These are phyloP conservation scores for Tolypocladium nubicola DNA, from an alignment of 2,329 filamentous ascomycete species.

Conservation along the genomic window DNA sequence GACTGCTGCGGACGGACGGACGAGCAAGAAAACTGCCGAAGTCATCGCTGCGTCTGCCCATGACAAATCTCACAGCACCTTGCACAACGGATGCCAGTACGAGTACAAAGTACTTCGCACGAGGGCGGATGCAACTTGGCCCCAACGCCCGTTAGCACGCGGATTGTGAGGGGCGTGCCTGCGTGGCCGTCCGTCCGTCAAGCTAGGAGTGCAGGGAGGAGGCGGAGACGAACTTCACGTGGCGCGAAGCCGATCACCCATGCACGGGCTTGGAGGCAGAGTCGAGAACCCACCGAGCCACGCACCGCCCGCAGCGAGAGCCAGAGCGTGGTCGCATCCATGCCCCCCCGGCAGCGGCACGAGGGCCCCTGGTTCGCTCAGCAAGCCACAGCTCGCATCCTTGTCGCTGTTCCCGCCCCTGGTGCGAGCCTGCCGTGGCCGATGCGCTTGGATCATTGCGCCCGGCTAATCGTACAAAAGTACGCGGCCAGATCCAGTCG, in stretches of 20 bases:
- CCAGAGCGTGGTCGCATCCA: not conserved
- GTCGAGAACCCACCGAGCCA: not conserved
- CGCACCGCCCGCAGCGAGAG: not conserved
- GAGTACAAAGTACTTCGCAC: too few relatives aligned
- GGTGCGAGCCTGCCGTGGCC: not conserved
- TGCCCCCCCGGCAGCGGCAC: slow-evolving; percentile 11
- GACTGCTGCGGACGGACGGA: not conserved
- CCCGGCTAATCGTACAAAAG: not conserved
- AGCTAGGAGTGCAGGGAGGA: not conserved
- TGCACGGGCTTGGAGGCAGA: not conserved
- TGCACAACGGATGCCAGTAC: not conserved
- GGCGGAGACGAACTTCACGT: slow-evolving; percentile 5
- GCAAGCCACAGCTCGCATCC: slow-evolving; percentile 11
- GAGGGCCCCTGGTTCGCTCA: slow-evolving; percentile 18
- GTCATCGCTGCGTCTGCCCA: not conserved
- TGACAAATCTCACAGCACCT: not conserved
- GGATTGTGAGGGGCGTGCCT: not conserved
- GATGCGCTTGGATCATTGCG: not conserved
- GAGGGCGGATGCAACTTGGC: not conserved
- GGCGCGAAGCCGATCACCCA: slow-evolving; percentile 1
- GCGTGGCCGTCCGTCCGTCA: not conserved
- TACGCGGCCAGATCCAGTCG: not conserved
- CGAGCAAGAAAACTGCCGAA: not conserved
- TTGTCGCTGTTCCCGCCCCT: not conserved
- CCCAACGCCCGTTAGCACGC: not conserved